These are phyloP conservation scores for Diplodia scrobiculata DNA, from an alignment of 2,329 filamentous ascomycete genomes.

Conservation along the genomic window DNA sequence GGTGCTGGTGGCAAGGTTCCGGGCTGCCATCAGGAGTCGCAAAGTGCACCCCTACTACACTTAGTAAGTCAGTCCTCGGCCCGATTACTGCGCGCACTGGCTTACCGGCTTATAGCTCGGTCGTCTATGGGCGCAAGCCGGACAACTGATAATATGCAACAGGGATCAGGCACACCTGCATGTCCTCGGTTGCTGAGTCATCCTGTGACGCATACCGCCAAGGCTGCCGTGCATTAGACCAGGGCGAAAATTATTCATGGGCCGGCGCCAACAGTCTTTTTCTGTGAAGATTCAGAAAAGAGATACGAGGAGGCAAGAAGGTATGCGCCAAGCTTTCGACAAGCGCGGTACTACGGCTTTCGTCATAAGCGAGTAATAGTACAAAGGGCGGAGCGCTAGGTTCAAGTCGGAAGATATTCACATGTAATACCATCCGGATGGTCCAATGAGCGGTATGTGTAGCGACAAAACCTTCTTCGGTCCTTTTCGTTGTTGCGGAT, in stretches of 20 bases:
- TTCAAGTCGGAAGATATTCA: background rate
- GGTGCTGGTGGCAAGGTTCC: constrained; percentile 22
- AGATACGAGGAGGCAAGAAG: background rate
- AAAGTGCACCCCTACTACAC: constrained; percentile 24
- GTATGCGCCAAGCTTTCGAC: background rate
- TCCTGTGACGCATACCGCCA: background rate
- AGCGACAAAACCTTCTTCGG: background rate
- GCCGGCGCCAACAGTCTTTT: background rate
- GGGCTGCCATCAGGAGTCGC: constrained; percentile 16
- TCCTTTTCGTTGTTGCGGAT: background rate
- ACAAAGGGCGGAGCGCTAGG: background rate
- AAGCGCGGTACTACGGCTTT: background rate
- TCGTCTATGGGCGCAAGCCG: constrained; percentile 21
- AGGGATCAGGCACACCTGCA: background rate
- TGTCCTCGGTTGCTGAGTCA: background rate
- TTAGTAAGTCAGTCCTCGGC: constrained; percentile 12
- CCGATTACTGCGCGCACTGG: background rate
- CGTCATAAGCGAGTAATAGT: background rate
- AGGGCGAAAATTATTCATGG: no score
- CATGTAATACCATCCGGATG: background rate
- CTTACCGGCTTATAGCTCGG: constrained; percentile 2
- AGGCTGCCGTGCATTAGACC: background rate
- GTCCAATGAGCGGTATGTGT: background rate
- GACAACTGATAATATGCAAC: background rate
- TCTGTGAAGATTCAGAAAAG: background rate